Base-by-base conservation (phyloP, 2,329 filamentous ascomycete genomes). In the Trichoderma koningiopsis region DNA sequence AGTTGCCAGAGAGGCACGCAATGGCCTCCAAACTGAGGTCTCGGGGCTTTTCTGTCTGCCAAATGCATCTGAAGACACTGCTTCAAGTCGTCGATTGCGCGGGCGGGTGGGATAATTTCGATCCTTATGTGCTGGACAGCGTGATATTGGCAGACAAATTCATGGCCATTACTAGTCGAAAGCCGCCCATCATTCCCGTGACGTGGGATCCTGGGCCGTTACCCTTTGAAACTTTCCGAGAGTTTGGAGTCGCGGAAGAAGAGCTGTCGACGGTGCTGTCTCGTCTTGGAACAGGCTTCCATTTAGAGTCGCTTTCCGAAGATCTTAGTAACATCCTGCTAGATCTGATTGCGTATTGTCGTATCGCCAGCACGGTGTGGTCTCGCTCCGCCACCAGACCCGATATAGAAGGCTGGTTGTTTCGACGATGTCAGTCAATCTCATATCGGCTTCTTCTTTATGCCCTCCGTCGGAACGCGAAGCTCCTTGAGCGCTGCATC, bases 41-140 rank as follows among this genome's bases (percentile, higher is more conserved):
- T 1, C 62, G 56, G 6, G 33, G 16, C 1, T 47, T 65, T 24
- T 53, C 62, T 6, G 62, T 52, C 2, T 65, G 62, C 22, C 35
- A 35, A 24, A 57, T 47, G 35, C 62, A 65, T 35, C 62, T 65
- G 27, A 57, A 57, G 7, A 37, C 55, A 31, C 55, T 57, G 29
- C 29, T 57, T 35, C 27, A 56, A 43, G 24, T 57, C 4, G 49
- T 33, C 0, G 4, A 57, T 0, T 19, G 3, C 1, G 62, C 62
- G 4, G 62, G 62, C n/a, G 62, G 62, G 13, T 57, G 52, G 35
- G 27, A 57, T 1, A 19, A 24, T 1, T 57, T 56, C 6, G 37
- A 40, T 47, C 35, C 62, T n/a, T 57, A 57, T 14, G 35, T 57
- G 16, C 11, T 56, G 10, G 35, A 57, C 22, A 43, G 52, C 10